phyloP scores from a whole-genome alignment of 2,329 filamentous ascomycete species.

The Colletotrichum sp. region DNA sequence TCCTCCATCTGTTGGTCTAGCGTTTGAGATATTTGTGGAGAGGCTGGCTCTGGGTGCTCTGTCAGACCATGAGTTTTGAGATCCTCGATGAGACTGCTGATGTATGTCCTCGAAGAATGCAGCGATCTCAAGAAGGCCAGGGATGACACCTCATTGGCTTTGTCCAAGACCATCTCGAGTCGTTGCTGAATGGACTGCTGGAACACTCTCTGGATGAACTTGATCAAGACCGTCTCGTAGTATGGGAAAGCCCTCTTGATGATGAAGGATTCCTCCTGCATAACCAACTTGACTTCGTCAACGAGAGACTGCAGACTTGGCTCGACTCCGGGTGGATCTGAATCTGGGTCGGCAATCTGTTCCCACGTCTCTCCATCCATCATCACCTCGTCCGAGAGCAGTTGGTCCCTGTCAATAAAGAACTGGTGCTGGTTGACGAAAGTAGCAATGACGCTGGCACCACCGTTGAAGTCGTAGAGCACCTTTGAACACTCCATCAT shows the following conservation, averaged over 20 bases:
- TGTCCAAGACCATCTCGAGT: slow-evolving; percentile 93
- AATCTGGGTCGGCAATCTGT: slow-evolving; percentile 89
- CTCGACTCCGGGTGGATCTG: slow-evolving; percentile 89
- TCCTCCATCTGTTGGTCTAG: slow-evolving; percentile 79
- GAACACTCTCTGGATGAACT: slow-evolving; percentile 94
- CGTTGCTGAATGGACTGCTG: slow-evolving; percentile 98
- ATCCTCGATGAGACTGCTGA: slow-evolving; percentile 87
- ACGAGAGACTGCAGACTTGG: slow-evolving; percentile 89
- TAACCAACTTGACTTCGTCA: slow-evolving; percentile 92
- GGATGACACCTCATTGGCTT: slow-evolving; percentile 89
- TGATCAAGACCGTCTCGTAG: slow-evolving; percentile 90
- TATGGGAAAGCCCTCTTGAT: slow-evolving; percentile 97
- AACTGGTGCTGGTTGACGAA: slow-evolving; percentile 99
- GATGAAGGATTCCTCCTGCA: slow-evolving; percentile 96
- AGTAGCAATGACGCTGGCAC: slow-evolving; percentile 90
- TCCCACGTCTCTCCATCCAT: slow-evolving; percentile 85
- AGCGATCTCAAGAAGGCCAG: slow-evolving; percentile 89
- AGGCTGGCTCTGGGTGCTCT: slow-evolving; percentile 91
- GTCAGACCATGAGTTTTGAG: slow-evolving; percentile 93
- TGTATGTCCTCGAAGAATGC: slow-evolving; percentile 89
- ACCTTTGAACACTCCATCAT: slow-evolving; percentile 98
- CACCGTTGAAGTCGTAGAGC: slow-evolving; percentile 93
- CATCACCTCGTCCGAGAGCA: slow-evolving; percentile 85
- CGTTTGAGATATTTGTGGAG: slow-evolving; percentile 81
- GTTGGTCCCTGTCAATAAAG: slow-evolving; percentile 94